These are phyloP conservation scores for Pythium volutum DNA, from an alignment of 352 stramenopile species.

Conservation along the genomic window DNA sequence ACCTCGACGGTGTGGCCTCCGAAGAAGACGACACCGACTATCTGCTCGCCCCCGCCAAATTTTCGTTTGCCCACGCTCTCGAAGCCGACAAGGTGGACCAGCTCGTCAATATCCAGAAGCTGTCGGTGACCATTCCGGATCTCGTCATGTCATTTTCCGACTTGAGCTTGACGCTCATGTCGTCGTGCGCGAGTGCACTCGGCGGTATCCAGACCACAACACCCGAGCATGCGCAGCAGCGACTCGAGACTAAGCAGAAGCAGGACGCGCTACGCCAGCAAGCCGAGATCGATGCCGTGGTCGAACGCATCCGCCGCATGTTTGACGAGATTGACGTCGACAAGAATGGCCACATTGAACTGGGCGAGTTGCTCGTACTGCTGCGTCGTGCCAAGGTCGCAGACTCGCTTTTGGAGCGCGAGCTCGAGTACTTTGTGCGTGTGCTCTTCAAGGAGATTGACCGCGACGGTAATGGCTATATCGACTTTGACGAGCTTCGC, in stretches of 20 bases:
- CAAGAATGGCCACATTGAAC: constrained; percentile 36
- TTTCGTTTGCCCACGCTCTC: constrained; percentile 21
- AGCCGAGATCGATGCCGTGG: constrained; percentile 27
- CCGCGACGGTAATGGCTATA: constrained; percentile 74
- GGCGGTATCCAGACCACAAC: constrained; percentile 34
- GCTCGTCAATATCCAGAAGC: constrained; percentile 18
- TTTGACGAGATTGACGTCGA: constrained; percentile 41
- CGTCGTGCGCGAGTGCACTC: constrained; percentile 30
- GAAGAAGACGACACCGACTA: constrained; percentile 26
- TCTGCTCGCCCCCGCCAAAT: constrained; percentile 21
- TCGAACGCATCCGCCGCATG: constrained; percentile 32
- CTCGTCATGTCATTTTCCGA: constrained; percentile 38
- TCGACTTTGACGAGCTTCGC: constrained; percentile 92
- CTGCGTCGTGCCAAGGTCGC: constrained; percentile 31
- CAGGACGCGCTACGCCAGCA: constrained; percentile 26
- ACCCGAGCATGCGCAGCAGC: constrained; percentile 31
- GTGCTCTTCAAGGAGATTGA: constrained; percentile 74
- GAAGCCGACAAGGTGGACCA: constrained; percentile 18
- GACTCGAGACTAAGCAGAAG: constrained; percentile 26
- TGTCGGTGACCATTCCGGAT: constrained; percentile 30
- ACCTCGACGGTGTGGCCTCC: constrained; percentile 14
- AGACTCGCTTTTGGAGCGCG: constrained; percentile 30
- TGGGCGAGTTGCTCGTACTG: constrained; percentile 33
- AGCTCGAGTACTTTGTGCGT: constrained; percentile 33
- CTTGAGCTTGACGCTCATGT: constrained; percentile 35